phyloP scores from a whole-genome alignment of 2,329 filamentous ascomycete genomes.

The Penicillium sp. region DNA sequence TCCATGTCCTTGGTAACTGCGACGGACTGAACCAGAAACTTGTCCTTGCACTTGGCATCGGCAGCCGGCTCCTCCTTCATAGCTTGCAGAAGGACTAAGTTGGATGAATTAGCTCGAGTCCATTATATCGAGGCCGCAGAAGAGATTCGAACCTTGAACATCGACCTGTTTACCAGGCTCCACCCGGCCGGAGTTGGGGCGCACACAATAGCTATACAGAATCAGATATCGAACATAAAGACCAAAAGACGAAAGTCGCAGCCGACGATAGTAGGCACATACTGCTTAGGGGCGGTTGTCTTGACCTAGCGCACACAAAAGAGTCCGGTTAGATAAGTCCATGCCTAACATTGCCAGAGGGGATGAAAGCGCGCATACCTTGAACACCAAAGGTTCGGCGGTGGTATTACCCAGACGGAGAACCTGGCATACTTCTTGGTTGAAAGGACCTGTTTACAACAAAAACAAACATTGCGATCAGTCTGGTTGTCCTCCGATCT shows the following conservation, averaged over 20 bases:
- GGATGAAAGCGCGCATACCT: constrained; percentile 46
- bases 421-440: constrained; percentile 62
- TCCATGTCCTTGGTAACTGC: constrained; percentile 81
- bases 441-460: constrained; percentile 58
- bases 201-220: constrained; percentile 80
- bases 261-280: constrained; percentile 45
- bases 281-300: constrained; percentile 99
- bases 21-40: constrained; percentile 95
- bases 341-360: constrained; percentile 12
- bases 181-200: constrained; percentile 94
- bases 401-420: constrained; percentile 61
- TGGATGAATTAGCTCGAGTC: constrained; percentile 24
- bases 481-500: constrained; percentile 5
- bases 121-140: neutral
- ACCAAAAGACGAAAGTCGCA: neutral
- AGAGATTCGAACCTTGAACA: constrained; percentile 69
- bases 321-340: constrained; percentile 25
- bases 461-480: constrained; percentile 13
- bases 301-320: constrained; percentile 68
- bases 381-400: constrained; percentile 62
- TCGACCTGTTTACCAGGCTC: constrained; percentile 87
- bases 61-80: constrained; percentile 92
- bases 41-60: constrained; percentile 91
- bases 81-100: constrained; percentile 83
- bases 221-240: constrained; percentile 20